Evolutionary conservation across 2,329 filamentous ascomycete genomes (phyloP), one percentile per base, ranked within the genome.

Genomic region (Berkeleyomyces basicola): DNA sequence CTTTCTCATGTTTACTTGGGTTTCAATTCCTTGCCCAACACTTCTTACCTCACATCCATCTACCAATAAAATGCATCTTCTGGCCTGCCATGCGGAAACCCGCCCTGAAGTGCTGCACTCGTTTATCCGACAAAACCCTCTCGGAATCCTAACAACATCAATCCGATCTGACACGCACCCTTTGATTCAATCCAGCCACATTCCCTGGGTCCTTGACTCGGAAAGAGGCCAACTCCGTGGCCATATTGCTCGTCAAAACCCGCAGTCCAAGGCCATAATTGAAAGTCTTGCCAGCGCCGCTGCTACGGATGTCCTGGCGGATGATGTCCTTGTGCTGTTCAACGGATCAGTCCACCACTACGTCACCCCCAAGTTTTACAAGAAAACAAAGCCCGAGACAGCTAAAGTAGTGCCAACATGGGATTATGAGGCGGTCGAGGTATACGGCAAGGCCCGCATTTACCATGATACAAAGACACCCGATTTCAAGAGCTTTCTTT

Each of bases 391-490:
- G 69, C 84, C 83, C 0, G 69, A 68, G 0, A 83, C 79, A 0
- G 84, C 78, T 9, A 87, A 87, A 67, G 84, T 86, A 0, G 84
- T 85, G 4, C 83, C 83, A 0, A 88, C 84, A 0, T 87, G 84
- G 85, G 83, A 88, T 70, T 88, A 87, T 67, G 75, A 81, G 0
- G 82, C 84, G 0, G 83, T 78, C 0, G 82, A 87, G 70, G 81
- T 75, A 0, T 86, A 86, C 67, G 84, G 84, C 1, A 76, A 70
- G 1, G 79, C 80, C 0, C 79, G 65, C 0, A 71, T 86, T 3
- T 81, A 77, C 66, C 78, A 72, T 63, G 51, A 53, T n/a, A 42
- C 44, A 36, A 44, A 43, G 11, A 68, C 77, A 4, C 74, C 75
- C 55, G 74, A 77, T 31, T 80, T 81, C 0, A 68, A 69, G 0